These are phyloP conservation scores for Mrakia frigida DNA, from an alignment of 768 basidiomycete genomes.

Conservation along the genomic window DNA sequence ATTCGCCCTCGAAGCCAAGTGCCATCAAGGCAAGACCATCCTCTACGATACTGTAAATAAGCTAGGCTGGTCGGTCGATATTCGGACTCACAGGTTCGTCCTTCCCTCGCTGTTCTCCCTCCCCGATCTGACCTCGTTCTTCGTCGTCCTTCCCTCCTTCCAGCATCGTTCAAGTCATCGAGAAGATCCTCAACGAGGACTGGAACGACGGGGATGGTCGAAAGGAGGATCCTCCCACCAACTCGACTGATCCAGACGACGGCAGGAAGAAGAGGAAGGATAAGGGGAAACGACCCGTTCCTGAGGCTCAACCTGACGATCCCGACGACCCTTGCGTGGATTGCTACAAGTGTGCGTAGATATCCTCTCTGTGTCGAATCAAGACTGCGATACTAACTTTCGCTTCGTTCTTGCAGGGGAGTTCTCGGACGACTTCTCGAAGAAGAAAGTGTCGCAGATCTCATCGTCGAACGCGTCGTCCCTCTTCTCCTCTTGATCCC, in stretches of 20 bases:
- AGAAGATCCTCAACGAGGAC: slow-evolving; percentile 60
- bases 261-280: slow-evolving; percentile 2
- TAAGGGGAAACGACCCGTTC: slow-evolving; percentile 6
- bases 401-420: background rate
- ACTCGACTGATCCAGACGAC: background rate
- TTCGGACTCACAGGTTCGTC: slow-evolving; percentile 56
- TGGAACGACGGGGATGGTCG: slow-evolving; percentile 55
- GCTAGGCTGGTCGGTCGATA: slow-evolving; percentile 70
- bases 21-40: slow-evolving; percentile 78
- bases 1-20: slow-evolving; percentile 61
- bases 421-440: slow-evolving; percentile 7
- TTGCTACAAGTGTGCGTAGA: slow-evolving; percentile 30
- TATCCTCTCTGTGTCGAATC: background rate
- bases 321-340: slow-evolving; percentile 29
- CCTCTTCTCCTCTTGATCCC: background rate
- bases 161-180: slow-evolving; percentile 61
- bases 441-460: background rate
- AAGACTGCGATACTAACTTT: background rate
- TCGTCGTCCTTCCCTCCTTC: background rate
- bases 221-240: slow-evolving; percentile 20
- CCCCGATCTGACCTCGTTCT: background rate
- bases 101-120: background rate
- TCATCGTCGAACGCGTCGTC: slow-evolving; percentile 10
- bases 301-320: background rate
- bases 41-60: slow-evolving; percentile 80